Evolutionary conservation across 2,329 filamentous ascomycete species (phyloP).

Genomic region (Hymenoscyphus infarciens): DNA sequence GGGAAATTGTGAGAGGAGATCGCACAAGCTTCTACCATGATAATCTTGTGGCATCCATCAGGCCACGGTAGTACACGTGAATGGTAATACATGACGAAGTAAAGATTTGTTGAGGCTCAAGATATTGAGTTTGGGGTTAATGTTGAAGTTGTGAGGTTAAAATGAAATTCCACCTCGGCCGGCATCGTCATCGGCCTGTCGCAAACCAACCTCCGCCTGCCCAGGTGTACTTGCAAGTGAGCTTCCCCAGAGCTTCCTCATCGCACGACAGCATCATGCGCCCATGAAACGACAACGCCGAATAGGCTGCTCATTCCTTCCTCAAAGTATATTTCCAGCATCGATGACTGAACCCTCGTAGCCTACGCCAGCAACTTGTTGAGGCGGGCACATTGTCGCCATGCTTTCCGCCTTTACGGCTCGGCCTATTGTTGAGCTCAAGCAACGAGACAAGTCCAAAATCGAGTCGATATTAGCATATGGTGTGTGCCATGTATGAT

Average conservation of each 20-base stretch:
- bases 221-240: neutral
- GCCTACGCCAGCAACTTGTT: constrained; percentile 14
- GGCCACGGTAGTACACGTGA: neutral
- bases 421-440: constrained; percentile 94
- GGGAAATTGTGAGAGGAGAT: neutral
- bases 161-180: constrained; percentile 1
- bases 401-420: constrained; percentile 99
- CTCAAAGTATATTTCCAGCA: constrained; percentile 10
- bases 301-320: constrained; percentile 7
- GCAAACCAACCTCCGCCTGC: constrained; percentile 6
- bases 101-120: neutral
- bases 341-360: constrained; percentile 22
- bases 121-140: neutral
- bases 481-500: constrained; percentile 47
- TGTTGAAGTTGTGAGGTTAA: neutral
- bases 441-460: constrained; percentile 89
- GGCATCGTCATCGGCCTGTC: constrained; percentile 13
- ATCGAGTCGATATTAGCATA: constrained; percentile 95
- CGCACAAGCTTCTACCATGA: neutral
- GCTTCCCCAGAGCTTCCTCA: constrained; percentile 5
- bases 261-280: constrained; percentile 15
- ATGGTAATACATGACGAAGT: neutral
- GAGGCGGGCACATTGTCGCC: constrained; percentile 37
- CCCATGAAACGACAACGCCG: constrained; percentile 13
- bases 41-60: neutral